Evolutionary conservation across 192 early-diverging fungal species (phyloP), one percentile per base, ranked within the genome.

Genomic region (Pilobolus umbonatus): DNA sequence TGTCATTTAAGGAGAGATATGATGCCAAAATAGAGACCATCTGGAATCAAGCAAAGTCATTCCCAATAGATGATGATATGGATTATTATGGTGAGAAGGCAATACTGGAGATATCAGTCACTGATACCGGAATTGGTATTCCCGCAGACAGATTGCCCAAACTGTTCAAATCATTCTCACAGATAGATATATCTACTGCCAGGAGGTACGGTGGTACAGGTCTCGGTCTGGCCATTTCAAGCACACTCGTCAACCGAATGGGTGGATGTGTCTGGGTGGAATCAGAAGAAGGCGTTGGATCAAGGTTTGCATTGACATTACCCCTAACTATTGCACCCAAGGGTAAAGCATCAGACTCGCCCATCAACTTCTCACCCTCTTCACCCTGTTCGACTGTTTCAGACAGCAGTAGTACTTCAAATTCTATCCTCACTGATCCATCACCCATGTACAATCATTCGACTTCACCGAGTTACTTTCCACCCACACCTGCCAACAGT

Each of bases 111-210:
- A 61, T 67, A 45, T 61, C 70, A 4, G 76, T 80, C 7, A 66
- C 67, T 24, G 84, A 85, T 52, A 83, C 82, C 0, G 84, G 84
- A 6, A 84, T 85, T 17, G 84, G 84, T 15, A 85, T 85, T 31
- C 75, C 82, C 1, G 46, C 72, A 7, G 71, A 80, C 35, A 59
- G 71, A 14, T 67, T 85, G n/a, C 74, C 76, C 39, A 73, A 76
- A 30, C 64, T 86, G 11, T 86, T 86, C 69, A 74, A 79, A 14
- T 75, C 80, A 10, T 86, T 86, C 40, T 84, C 80, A 7, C 84
- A 85, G 47, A 74, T 85, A 19, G 80, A 86, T 26, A 69, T 75
- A 28, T 83, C 80, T n/a, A 76, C 77, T 4, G 74, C 79, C n/a
- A 59, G 80, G 34, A 65, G 73, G 22, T 81, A 77, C 32, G 81